Percentiles rank a stretch among this genome's conserved stretches.
phyloP scores from a whole-genome alignment of 1,284 basidiomycete genomes.

The Cryptococcus sp. region DNA sequence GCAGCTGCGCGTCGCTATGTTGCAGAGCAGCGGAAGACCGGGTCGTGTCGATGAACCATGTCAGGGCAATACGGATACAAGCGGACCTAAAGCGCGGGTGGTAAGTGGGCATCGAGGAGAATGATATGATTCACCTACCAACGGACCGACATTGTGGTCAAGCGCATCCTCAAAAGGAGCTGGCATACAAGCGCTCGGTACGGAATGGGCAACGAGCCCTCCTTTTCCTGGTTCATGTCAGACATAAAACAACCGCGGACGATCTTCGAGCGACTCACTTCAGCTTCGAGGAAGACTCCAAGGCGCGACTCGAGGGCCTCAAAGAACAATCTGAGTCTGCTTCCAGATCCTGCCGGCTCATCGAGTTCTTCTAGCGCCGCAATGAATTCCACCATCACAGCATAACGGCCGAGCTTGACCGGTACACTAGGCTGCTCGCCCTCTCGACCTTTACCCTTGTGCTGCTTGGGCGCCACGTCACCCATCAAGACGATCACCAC shows the following conservation, averaged over 20 bases:
- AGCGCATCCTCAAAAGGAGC: conserved; percentile 29
- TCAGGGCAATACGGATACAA: conserved; percentile 9
- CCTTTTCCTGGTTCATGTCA: conserved; percentile 21
- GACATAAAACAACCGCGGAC: neutral
- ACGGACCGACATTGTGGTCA: conserved; percentile 24
- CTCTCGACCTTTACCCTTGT: conserved; percentile 48
- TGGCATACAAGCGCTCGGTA: conserved; percentile 36
- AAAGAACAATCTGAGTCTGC: conserved; percentile 54
- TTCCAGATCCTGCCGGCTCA: conserved; percentile 52
- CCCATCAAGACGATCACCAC: conserved; percentile 64
- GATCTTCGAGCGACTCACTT: conserved; percentile 54
- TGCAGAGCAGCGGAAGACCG: neutral
- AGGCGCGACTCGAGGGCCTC: conserved; percentile 63
- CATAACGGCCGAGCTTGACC: conserved; percentile 66
- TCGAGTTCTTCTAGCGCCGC: conserved; percentile 50
- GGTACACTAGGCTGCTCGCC: conserved; percentile 53
- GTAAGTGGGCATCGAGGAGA: neutral
- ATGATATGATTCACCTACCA: conserved; percentile 5
- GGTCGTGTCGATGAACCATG: conserved; percentile 16
- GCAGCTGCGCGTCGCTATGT: conserved; percentile 1
- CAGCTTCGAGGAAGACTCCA: conserved; percentile 63
- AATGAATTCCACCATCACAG: conserved; percentile 67
- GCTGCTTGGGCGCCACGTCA: conserved; percentile 26
- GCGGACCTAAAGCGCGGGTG: conserved; percentile 2
- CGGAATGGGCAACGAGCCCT: conserved; percentile 22